Base-by-base conservation (phyloP, 2,329 filamentous ascomycete species). In the Neofusicoccum sp. region DNA sequence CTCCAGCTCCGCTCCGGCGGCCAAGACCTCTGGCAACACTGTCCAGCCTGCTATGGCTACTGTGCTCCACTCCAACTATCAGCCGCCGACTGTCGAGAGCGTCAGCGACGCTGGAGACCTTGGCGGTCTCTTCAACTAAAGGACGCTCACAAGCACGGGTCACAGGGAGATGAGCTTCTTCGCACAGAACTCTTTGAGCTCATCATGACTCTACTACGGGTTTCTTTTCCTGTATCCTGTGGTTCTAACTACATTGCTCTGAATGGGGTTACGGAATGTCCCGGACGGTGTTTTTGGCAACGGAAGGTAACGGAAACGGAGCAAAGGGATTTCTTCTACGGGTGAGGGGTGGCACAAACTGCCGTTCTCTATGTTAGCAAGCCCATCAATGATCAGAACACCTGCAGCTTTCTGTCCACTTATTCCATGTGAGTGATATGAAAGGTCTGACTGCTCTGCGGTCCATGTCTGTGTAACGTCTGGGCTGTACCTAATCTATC, bases 1-100 rank as follows among this genome's bases (percentile, higher is more conserved):
- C 36, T 6, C 9, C 14, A 14, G 4, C 36, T 6, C 36, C 9
- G 36, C 36, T 6, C 36, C 36, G 36, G 36, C 38, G 47, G 30
- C n/a, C 8, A 14, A 20, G 16, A 20, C 9, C 4, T 7, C 6
- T 20, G 16, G 30, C 30, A 7, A 14, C 9, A 1, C n/a, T 36
- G 45, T 28, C n/a, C 20, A 38, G 31, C 4, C 47, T 16, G 4
- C 31, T 8, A 9, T 20, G 34, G n/a, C 33, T 51, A 20, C 20
- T 38, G n/a, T 6, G 11, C 28, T 24, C 36, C 28, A 62, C 14
- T 64, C 67, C 2, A 65, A 64, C 4, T 71, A 73, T 62, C 62
- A 59, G 30, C 26, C 64, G 0, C 68, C 67, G 12, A 67, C 66
- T 4, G 66, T 71, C 1, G 65, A 70, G 58, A 66, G 67, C 7